Percentiles rank a stretch among this genome's conserved stretches.
phyloP scores from a whole-genome alignment of 2,329 filamentous ascomycete genomes.

The Ophiostoma novo-ulmi region DNA sequence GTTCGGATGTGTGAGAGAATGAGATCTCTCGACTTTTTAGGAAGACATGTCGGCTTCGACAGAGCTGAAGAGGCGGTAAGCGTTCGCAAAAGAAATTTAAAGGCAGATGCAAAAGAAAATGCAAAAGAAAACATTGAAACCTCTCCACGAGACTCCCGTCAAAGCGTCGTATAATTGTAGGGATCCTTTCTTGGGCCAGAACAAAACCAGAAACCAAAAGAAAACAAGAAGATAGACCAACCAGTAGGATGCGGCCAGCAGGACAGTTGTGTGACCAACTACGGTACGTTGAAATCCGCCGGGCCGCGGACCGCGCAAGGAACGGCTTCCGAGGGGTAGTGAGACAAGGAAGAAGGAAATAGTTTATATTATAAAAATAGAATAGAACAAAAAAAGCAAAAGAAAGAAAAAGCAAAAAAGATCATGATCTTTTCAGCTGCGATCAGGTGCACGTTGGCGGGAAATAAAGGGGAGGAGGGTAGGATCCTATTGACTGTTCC shows the following conservation, averaged over 20 bases:
- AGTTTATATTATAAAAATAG: too few relatives aligned
- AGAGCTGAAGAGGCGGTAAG: neutral
- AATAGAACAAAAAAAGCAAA: neutral
- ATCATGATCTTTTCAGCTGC: conserved; percentile 6
- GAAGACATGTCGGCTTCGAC: conserved; percentile 9
- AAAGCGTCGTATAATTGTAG: neutral
- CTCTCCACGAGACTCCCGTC: neutral
- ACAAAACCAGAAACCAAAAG: neutral
- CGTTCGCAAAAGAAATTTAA: conserved; percentile 6
- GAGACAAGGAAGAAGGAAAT: neutral
- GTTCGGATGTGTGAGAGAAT: conserved; percentile 6
- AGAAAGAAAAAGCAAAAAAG: neutral
- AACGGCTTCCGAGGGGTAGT: conserved; percentile 2
- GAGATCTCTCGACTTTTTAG: neutral
- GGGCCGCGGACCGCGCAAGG: neutral
- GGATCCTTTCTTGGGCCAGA: neutral
- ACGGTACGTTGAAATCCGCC: neutral
- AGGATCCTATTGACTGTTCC: neutral
- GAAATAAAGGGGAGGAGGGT: neutral
- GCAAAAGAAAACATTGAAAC: neutral
- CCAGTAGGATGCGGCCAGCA: neutral
- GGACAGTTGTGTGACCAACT: neutral
- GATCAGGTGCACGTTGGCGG: neutral
- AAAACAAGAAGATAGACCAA: too few relatives aligned
- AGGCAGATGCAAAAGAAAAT: neutral